Percentiles rank a stretch among this genome's conserved stretches.
These are phyloP conservation scores for Albophoma yamanashiensis DNA, from an alignment of 2,329 filamentous ascomycete species.

Conservation along the genomic window DNA sequence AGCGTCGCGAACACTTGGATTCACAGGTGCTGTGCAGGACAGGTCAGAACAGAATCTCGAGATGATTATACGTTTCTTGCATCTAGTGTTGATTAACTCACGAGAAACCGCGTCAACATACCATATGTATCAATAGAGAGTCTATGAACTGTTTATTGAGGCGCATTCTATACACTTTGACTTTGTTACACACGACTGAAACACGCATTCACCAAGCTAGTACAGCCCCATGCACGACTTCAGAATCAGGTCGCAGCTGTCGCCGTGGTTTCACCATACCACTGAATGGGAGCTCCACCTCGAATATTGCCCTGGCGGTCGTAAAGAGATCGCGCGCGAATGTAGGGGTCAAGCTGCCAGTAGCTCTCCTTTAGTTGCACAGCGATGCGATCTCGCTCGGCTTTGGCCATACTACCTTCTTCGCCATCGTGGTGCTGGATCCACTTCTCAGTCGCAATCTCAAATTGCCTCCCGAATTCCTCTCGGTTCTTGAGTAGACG, in stretches of 20 bases:
- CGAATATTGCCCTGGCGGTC: conserved; percentile 69
- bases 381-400: conserved; percentile 51
- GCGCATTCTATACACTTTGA: not conserved
- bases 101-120: not conserved
- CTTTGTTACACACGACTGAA: not conserved
- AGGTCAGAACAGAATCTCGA: not conserved
- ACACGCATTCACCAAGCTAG: not conserved
- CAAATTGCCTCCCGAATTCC: conserved; percentile 59
- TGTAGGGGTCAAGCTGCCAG: conserved; percentile 81
- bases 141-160: not conserved
- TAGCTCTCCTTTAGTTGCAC: conserved; percentile 61
- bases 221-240: not conserved
- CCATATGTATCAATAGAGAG: not conserved
- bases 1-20: not conserved
- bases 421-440: conserved; percentile 36
- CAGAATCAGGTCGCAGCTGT: not conserved
- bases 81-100: not conserved
- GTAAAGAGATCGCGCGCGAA: conserved; percentile 74
- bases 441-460: conserved; percentile 68
- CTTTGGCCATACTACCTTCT: conserved; percentile 36
- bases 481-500: conserved; percentile 53
- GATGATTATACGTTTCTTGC: not conserved
- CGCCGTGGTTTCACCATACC: conserved; percentile 36
- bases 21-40: not conserved
- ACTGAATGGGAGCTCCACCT: conserved; percentile 56